Evolutionary conservation across 1,284 basidiomycete genomes (phyloP), one percentile per base, ranked within the genome.

Genomic region (Trichosporon ovoides): DNA sequence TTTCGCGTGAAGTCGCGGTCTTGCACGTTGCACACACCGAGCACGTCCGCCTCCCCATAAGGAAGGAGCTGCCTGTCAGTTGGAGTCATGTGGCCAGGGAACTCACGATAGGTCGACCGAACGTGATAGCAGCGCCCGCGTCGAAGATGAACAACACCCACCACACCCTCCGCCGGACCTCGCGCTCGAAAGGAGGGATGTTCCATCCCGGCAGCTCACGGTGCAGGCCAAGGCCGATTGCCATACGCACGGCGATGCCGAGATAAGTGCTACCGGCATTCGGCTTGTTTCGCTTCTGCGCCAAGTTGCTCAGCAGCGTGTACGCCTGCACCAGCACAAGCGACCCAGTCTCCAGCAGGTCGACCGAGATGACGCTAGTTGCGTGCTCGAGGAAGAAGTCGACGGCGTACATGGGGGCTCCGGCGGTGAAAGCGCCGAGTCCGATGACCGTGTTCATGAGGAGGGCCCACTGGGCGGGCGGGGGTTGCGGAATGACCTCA

Each of bases 171-270:
- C 68, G 62, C 19, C 68, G 40, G 5, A 62, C 59, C 38, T 70
- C 68, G 7, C 67, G 64, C 56, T 70, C 67, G 22, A 69, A 70
- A 9, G 64, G 62, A 24, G 57, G 59, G 38, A 69, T 59, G 36
- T 58, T 54, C 61, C 65, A 64, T 11, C 60, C 22, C 2, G 66
- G 62, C 18, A 65, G 58, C 51, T 70, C 68, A 38, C 63, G 61
- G 49, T 70, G 68, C 49, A 70, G 52, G 1, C 68, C 68, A 7
- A 69, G 62, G 14, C 65, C 66, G 31, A 70, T 66, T 3, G 67
- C 67, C 65, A 70, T 66, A n/a, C 68, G 59, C 19, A 69, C 54
- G 0, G 67, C 68, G 13, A 69, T 69, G 14, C 67, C 66, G 24
- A 70, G 62, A 52, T 66, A 68, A 1, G 63, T 64, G 12, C 55